Base-by-base conservation (phyloP, 768 basidiomycete species). In the Pleurotus tuber-regium region DNA sequence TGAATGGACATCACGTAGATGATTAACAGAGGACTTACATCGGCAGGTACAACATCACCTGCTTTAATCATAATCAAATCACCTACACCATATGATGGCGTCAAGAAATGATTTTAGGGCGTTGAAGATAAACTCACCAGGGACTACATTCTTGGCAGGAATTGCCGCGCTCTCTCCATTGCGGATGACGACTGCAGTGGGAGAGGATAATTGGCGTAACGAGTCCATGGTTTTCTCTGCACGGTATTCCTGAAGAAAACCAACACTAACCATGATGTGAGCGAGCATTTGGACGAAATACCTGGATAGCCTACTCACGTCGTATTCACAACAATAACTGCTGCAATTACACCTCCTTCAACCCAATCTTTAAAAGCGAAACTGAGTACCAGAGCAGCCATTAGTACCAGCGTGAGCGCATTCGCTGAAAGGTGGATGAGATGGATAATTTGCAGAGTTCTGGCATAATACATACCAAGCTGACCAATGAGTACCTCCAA, bases 91-190 rank as follows among this genome's bases (percentile, higher is more conserved):
- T 23, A 36, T 48, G 46, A 42, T 42, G 30, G 30, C 28, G 28
- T 16, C 14, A 19, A 19, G 31, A 12, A 46, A 46, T 24, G 18
- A 33, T 42, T 8, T 23, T 14, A 18, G 46, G 31, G 28, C 10
- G 11, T 48, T 16, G 9, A 24, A 11, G 10, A 11, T 9, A 42
- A 21, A 25, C 46, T 9, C 18, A 48, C 46, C 46, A 48, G 46
- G 46, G 46, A 48, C 46, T n/a, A 48, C 46, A 35, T 48, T 48
- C 46, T 48, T 48, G 46, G 46, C 46, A 33, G 46, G 46, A 33
- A 48, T 48, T 11, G 46, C 46, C 31, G 46, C 28, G 31, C 46
- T 48, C 46, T 48, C 46, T 16, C 46, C 46, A 48, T 48, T 48
- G 18, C 46, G 46, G 35, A 48, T 48, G 14, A 48, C 46, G 11